A percentile compares a stretch with the other conserved stretches of the same genome.
Evolutionary conservation across 31 red algal species (phyloP).

Genomic region (Odonthalia washingtoniensis): DNA sequence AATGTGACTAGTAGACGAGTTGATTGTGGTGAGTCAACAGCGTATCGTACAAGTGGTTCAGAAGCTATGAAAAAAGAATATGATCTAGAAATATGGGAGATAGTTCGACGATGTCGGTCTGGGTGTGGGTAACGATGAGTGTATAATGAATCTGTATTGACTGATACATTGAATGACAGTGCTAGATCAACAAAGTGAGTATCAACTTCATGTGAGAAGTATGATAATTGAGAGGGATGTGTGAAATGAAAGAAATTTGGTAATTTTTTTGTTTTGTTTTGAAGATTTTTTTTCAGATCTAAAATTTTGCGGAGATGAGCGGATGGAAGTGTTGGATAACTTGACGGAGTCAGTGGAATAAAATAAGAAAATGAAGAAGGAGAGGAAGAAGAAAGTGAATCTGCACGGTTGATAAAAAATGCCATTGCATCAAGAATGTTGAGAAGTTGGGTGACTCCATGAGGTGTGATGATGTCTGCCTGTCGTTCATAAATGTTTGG

Average conservation of each 20-base stretch:
- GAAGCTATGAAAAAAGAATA: constrained; percentile 42
- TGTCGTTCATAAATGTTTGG: constrained; percentile 49
- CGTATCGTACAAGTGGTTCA: constrained; percentile 35
- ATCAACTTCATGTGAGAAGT: constrained; percentile 41
- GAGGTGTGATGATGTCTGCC: constrained; percentile 46
- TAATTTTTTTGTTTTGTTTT: not conserved
- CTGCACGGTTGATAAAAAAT: constrained; percentile 62
- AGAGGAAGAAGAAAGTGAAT: not conserved
- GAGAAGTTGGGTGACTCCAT: constrained; percentile 60
- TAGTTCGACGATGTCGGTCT: constrained; percentile 33
- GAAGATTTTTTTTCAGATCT: not conserved
- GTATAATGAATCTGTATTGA: constrained; percentile 7
- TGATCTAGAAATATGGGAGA: constrained; percentile 29
- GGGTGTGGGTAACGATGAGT: constrained; percentile 21
- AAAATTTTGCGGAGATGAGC: constrained; percentile 47
- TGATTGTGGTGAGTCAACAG: constrained; percentile 45
- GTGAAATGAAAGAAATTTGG: constrained; percentile 66
- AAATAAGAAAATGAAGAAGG: constrained; percentile 54
- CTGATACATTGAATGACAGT: constrained; percentile 47
- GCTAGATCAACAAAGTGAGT: constrained; percentile 40
- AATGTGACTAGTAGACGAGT: constrained; percentile 56
- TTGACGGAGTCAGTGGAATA: constrained; percentile 51
- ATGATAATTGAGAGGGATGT: constrained; percentile 35
- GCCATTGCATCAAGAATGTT: constrained; percentile 68
- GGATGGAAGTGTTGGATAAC: constrained; percentile 52